Evolutionary conservation across 1,284 basidiomycete genomes (phyloP), one percentile per base, ranked within the genome.

Genomic region (Heterobasidion annosum): DNA sequence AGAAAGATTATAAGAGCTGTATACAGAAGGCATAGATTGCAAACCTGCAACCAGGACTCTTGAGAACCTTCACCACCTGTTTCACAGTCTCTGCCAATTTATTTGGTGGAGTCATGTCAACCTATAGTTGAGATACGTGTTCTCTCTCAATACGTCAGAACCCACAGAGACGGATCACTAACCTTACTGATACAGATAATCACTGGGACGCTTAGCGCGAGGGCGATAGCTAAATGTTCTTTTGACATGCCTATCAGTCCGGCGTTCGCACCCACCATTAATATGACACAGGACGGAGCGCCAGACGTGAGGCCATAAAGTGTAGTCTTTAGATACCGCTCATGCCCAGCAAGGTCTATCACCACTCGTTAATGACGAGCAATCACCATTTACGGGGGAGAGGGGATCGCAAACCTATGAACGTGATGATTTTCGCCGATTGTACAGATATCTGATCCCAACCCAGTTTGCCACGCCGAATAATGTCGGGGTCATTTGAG

Each of bases 231-330:
- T 12, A 98, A 75, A 69, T 98, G 96, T 67, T 96, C 93, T 68
- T 98, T 98, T 33, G 91, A 94, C 96, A 98, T 98, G 48, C 97
- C 97, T 56, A 98, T 97, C 50, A 99, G 69, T 7, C 88, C 88
- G 1, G 97, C 96, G 67, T 99, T 99, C 1, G 86, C 95, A 34
- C 95, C 97, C 10, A 99, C 91, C 75, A 98, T 96, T 52, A 99
- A 76, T 61, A 98, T 85, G 15, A 98, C 93, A 68, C 94, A 97
- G 55, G 97, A 97, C 0, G 96, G 94, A 1, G 93, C 85, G 35
- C 92, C 93, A 8, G 94, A 96, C 0, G 95, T 97, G 57, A 98
- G 71, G 0, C 96, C 96, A 62, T 96, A 98, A 48, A 99, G 73
- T 5, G 96, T 99, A 0, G 96, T 98, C 75, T 98, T 91, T 51